A percentile compares a stretch with the other conserved stretches of the same genome.
Conservation (phyloP, 2,329 filamentous ascomycete genomes). For the Fusarium dimerum region DNA sequence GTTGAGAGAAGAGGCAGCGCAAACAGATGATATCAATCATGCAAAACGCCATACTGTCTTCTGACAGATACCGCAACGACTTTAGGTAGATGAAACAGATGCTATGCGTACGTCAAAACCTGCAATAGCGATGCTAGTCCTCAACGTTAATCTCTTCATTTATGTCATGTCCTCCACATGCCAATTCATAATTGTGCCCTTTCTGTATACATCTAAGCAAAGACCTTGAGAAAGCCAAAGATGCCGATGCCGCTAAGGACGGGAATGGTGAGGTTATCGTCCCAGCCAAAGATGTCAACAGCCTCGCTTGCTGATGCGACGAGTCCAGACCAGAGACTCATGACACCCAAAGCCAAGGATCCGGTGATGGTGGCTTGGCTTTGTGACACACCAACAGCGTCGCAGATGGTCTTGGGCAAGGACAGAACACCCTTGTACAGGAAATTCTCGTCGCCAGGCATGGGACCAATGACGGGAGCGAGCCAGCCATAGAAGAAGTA, state of each 20-base stretch:
- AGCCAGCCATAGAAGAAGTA: constrained; percentile 87
- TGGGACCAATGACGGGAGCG: constrained; percentile 66
- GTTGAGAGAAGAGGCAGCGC: neutral
- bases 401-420: constrained; percentile 63
- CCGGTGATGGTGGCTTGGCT: constrained; percentile 67
- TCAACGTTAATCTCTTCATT: neutral
- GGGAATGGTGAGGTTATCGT: constrained; percentile 97
- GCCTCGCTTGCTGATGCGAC: constrained; percentile 88
- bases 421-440: constrained; percentile 79
- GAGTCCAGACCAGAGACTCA: constrained; percentile 87
- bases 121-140: neutral
- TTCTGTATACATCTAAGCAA: constrained; percentile 53
- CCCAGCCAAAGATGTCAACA: constrained; percentile 88
- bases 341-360: constrained; percentile 69
- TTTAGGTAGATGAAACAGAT: neutral
- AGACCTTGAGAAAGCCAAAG: constrained; percentile 88
- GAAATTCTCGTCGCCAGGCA: constrained; percentile 67
- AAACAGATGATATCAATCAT: neutral
- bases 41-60: constrained; percentile 14
- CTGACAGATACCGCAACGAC: neutral
- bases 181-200: neutral
- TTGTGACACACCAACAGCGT: constrained; percentile 61
- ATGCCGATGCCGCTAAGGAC: constrained; percentile 85
- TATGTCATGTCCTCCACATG: constrained; percentile 3
- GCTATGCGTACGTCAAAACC: neutral